Conservation (phyloP, 2,329 filamentous ascomycete species). For the Fusarium keratoplasticum region DNA sequence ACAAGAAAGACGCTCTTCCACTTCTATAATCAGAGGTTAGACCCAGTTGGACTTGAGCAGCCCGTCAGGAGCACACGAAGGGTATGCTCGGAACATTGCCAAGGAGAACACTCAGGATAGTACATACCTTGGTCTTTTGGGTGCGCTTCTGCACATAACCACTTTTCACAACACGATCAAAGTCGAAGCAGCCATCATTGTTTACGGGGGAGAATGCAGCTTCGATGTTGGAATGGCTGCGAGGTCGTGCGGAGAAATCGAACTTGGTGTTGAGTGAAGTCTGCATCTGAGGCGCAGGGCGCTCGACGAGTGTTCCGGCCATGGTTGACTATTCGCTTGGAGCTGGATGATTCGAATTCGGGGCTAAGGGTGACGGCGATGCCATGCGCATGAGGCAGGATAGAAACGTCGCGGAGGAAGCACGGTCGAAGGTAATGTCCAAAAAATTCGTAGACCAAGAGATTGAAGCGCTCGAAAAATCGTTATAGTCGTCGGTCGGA, state of each 20-base stretch:
- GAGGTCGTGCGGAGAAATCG: constrained; percentile 34
- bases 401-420: constrained; percentile 9
- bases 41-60: constrained; percentile 35
- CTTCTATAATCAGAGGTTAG: constrained; percentile 63
- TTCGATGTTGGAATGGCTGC: constrained; percentile 59
- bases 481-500: not conserved
- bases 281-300: constrained; percentile 20
- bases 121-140: constrained; percentile 87
- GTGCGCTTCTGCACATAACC: constrained; percentile 89
- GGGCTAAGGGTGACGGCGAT: constrained; percentile 10
- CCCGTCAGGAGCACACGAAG: not conserved
- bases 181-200: constrained; percentile 95
- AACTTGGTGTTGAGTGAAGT: constrained; percentile 26
- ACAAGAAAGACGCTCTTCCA: constrained; percentile 95
- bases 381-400: constrained; percentile 33
- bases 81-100: not conserved
- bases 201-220: constrained; percentile 86
- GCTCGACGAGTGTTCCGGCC: constrained; percentile 42
- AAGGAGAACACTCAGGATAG: not conserved
- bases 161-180: constrained; percentile 91
- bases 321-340: constrained; percentile 31
- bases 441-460: constrained; percentile 6
- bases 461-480: not conserved
- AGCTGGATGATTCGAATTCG: constrained; percentile 9
- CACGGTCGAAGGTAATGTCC: not conserved